Conservation (phyloP, 2,329 filamentous ascomycete species). For the Neophaeococcomyces mojaviensis region DNA sequence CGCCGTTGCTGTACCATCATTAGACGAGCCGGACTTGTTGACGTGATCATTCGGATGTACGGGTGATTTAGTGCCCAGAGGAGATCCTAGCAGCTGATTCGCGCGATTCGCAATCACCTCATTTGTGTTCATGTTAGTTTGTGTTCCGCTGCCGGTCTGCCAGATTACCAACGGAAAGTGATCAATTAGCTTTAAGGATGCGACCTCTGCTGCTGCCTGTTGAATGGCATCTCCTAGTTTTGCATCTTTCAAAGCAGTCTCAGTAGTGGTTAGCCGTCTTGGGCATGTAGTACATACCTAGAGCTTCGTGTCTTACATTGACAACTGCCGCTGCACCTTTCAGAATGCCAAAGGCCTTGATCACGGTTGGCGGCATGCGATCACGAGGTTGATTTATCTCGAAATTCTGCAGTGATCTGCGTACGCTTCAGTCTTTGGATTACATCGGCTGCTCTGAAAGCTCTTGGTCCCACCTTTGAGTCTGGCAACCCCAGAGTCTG, state of each 20-base stretch:
- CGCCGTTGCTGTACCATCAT: slow-evolving; percentile 87
- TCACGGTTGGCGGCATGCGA: slow-evolving; percentile 12
- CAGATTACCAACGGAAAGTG: slow-evolving; percentile 98
- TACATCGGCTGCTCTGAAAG: not conserved
- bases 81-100: slow-evolving; percentile 65
- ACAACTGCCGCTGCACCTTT: slow-evolving; percentile 13
- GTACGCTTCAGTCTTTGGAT: not conserved
- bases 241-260: slow-evolving; percentile 2
- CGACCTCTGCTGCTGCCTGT: slow-evolving; percentile 88
- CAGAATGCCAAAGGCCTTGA: slow-evolving; percentile 11
- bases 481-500: slow-evolving; percentile 7
- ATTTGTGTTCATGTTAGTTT: slow-evolving; percentile 99
- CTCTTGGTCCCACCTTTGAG: not conserved
- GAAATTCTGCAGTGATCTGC: slow-evolving; percentile 13
- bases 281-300: slow-evolving; percentile 3
- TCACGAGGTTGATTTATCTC: slow-evolving; percentile 13
- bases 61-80: slow-evolving; percentile 68
- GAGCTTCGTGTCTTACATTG: slow-evolving; percentile 9
- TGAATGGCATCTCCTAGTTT: slow-evolving; percentile 53
- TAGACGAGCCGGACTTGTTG: slow-evolving; percentile 85
- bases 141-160: slow-evolving; percentile 97
- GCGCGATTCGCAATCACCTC: slow-evolving; percentile 99
- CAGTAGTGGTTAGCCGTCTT: not conserved
- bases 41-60: slow-evolving; percentile 92
- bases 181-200: slow-evolving; percentile 84